Percentiles rank a stretch among this genome's conserved stretches.
Conservation (phyloP, 257 asterid species). For the Solanum etuberosum region DNA sequence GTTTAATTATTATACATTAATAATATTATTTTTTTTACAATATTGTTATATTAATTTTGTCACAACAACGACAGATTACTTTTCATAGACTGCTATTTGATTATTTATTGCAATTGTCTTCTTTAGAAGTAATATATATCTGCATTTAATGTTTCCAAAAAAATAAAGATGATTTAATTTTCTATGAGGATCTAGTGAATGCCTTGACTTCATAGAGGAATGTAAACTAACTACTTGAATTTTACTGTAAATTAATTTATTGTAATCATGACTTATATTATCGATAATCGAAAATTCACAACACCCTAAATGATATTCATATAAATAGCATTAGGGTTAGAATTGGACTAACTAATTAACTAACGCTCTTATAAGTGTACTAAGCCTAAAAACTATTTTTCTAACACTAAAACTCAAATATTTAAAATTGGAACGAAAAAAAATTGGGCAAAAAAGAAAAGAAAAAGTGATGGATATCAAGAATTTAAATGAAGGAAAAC, state of each 20-base stretch:
- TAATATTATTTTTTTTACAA: background rate
- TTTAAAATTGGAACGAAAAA: background rate
- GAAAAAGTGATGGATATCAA: background rate
- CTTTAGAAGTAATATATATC: background rate
- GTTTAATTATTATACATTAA: background rate
- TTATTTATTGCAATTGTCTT: background rate
- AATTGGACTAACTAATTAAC: background rate
- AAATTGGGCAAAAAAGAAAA: background rate
- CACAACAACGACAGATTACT: background rate
- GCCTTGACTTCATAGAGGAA: background rate
- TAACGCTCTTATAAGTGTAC: background rate
- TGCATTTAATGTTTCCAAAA: background rate
- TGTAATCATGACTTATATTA: too few species aligned
- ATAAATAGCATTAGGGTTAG: background rate
- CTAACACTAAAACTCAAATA: background rate
- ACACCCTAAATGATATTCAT: background rate
- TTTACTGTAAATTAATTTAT: too few species aligned
- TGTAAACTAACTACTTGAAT: background rate
- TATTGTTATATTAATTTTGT: background rate
- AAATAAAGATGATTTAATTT: background rate
- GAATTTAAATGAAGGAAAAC: background rate
- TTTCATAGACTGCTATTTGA: background rate
- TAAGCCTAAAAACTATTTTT: background rate
- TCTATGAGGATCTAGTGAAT: background rate
- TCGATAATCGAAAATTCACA: too few species aligned